Evolutionary conservation across 192 early-diverging fungal genomes (phyloP), one percentile per base, ranked within the genome.

Genomic region (Dispira parvispora): DNA sequence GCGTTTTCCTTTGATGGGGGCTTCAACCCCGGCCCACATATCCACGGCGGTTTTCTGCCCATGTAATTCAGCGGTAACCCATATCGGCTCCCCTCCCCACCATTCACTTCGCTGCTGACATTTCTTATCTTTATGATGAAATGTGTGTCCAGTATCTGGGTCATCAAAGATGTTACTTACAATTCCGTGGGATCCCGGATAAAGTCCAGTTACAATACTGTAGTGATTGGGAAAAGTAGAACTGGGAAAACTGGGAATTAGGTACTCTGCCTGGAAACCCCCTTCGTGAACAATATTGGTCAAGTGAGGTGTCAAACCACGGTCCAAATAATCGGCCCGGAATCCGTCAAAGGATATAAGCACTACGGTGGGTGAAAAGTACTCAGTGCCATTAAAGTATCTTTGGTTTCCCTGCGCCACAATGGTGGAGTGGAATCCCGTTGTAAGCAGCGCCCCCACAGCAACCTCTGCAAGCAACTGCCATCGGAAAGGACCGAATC

Each of bases 221-320:
- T 90, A 94, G 71, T 97, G 94, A 71, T 97, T 97, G 5, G 92
- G 88, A 65, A 92, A 95, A 0, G 94, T 95, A 44, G 89, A 78
- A 25, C 79, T 80, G 23, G 74, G 73, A 52, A 74, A 78, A 54
- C 67, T 71, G 6, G 76, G 76, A 6, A 65, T 38, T 68, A 80
- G 69, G 65, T 70, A 78, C 61, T 72, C 71, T 0, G 74, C 74
- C 11, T 71, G 71, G 23, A 77, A 67, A 2, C 75, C 75, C 16
- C 52, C 52, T 42, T 67, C 46, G 16, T 60, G 46, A 42, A 69
- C 68, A 16, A 76, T 60, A 0, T 61, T 42, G 20, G 62, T 49
- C 18, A 77, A 66, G 46, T 75, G 78, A 1, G 90, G 89, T 11
- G 91, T 88, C 5, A 89, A 38, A 0, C 77, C 80, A 46, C 87